phyloP scores from a whole-genome alignment of 2,329 filamentous ascomycete species.

The Alternaria novae-zelandiae region DNA sequence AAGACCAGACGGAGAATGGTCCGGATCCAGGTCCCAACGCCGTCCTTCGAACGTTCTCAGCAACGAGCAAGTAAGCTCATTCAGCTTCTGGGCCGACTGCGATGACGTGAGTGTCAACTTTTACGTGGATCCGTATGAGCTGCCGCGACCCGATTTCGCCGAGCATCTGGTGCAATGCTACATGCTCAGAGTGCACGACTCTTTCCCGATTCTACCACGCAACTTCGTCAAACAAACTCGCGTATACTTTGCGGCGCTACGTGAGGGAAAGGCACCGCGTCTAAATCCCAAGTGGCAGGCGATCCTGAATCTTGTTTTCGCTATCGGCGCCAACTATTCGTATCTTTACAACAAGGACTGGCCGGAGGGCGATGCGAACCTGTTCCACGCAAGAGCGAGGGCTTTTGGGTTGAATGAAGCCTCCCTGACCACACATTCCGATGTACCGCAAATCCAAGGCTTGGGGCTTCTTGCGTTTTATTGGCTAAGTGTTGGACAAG shows the following conservation, averaged over 20 bases:
- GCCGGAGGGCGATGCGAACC: constrained; percentile 41
- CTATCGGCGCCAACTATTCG: constrained; percentile 51
- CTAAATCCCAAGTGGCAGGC: constrained; percentile 45
- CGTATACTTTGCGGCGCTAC: constrained; percentile 37
- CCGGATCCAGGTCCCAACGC: constrained; percentile 1
- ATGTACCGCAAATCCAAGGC: constrained; percentile 50
- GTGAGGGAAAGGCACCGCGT: constrained; percentile 22
- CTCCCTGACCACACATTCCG: constrained; percentile 41
- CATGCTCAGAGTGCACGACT: constrained; percentile 47
- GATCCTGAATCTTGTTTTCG: constrained; percentile 52
- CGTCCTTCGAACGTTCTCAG: constrained; percentile 9
- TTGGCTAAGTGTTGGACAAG: constrained; percentile 48
- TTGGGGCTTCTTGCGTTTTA: constrained; percentile 50
- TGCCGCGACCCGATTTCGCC: constrained; percentile 41
- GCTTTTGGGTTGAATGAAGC: constrained; percentile 39
- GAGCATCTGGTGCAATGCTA: constrained; percentile 46
- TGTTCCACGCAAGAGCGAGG: constrained; percentile 50
- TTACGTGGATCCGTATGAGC: constrained; percentile 38
- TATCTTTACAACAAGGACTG: constrained; percentile 39
- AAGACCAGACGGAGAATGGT: constrained; percentile 16
- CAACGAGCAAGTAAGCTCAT: constrained; percentile 38
- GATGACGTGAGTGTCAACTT: constrained; percentile 31
- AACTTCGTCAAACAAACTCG: constrained; percentile 45
- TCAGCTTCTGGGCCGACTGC: constrained; percentile 44
- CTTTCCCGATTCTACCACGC: constrained; percentile 48